Evolutionary conservation across 179 eudicot genomes (phyloP), one percentile per base, ranked within the genome.

Genomic region (Vitellaria paradoxa): DNA sequence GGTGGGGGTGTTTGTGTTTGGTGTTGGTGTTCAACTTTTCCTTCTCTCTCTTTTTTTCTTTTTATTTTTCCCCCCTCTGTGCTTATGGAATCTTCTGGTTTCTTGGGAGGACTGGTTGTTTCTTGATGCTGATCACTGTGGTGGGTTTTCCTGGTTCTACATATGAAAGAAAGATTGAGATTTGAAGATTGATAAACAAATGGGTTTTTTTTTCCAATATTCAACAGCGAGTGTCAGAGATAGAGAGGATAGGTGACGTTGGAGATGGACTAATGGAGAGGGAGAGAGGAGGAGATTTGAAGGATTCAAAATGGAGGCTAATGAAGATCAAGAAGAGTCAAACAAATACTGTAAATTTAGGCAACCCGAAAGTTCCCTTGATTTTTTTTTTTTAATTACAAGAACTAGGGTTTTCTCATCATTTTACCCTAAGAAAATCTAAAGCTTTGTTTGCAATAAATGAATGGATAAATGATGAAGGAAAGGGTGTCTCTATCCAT

Each of bases 1-100:
- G 53, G 69, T 50, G 55, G 12, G 9, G 12, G 37, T 30, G 37
- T 30, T 30, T 1, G 63, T 17, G n/a, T 4, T n/a, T 26, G 59
- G 77, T 15, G 47, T 26, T 30, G 78, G 70, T 65, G 50, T 50
- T 30, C 49, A 13, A 18, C 70, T 50, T 50, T 50, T 7, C 12
- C 5, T 50, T 50, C 55, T 50, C 5, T 50, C 12, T 50, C 3
- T 50, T 4, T 4, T 11, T 30, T 30, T 30, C 2, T 30, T 30
- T 30, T 30, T 30, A 1, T 2, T 30, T 30, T 30, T n/a, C n/a
- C n/a, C 9, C 52, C 9, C 52, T 49, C 69, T 79, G 65, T 72
- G 65, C 18, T 40, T 63, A 53, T 71, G 72, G 81, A 78, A 78
- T 78, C 81, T 78, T 78, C 59, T 77, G 80, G 68, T 77, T 77